phyloP scores from a whole-genome alignment of 2,329 filamentous ascomycete species.

The Pestalotiopsis fici region DNA sequence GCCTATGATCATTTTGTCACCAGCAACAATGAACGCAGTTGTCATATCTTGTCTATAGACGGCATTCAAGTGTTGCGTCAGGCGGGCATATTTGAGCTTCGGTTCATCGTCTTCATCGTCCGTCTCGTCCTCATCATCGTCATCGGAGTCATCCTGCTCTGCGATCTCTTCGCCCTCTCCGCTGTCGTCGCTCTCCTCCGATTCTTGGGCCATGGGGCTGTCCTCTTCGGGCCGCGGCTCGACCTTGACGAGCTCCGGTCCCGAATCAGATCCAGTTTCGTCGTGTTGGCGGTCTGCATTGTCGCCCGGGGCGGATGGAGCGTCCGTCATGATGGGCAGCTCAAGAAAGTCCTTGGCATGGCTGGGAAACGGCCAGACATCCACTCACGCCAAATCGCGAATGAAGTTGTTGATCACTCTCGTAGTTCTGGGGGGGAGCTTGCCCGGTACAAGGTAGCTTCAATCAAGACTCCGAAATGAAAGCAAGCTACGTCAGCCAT shows the following conservation, averaged over 20 bases:
- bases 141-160: slow-evolving; percentile 56
- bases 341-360: slow-evolving; percentile 22
- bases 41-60: slow-evolving; percentile 95
- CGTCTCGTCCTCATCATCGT: slow-evolving; percentile 63
- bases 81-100: slow-evolving; percentile 84
- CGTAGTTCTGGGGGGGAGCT: neutral
- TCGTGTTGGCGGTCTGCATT: slow-evolving; percentile 11
- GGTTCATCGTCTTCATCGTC: slow-evolving; percentile 94
- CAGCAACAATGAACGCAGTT: slow-evolving; percentile 84
- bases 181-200: slow-evolving; percentile 23
- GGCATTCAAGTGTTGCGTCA: slow-evolving; percentile 77
- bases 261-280: slow-evolving; percentile 14
- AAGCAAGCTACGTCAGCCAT: neutral
- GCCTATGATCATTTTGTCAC: slow-evolving; percentile 96
- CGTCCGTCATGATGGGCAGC: slow-evolving; percentile 42
- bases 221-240: slow-evolving; percentile 15
- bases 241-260: slow-evolving; percentile 12
- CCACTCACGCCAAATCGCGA: slow-evolving; percentile 9
- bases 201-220: slow-evolving; percentile 18
- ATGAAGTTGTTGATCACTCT: neutral
- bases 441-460: neutral
- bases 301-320: slow-evolving; percentile 35
- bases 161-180: slow-evolving; percentile 47
- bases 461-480: neutral
- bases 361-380: neutral